A percentile compares a stretch with the other conserved stretches of the same genome.
Evolutionary conservation across 306 rosid genomes (phyloP).

Genomic region (Dryas drummondii): DNA sequence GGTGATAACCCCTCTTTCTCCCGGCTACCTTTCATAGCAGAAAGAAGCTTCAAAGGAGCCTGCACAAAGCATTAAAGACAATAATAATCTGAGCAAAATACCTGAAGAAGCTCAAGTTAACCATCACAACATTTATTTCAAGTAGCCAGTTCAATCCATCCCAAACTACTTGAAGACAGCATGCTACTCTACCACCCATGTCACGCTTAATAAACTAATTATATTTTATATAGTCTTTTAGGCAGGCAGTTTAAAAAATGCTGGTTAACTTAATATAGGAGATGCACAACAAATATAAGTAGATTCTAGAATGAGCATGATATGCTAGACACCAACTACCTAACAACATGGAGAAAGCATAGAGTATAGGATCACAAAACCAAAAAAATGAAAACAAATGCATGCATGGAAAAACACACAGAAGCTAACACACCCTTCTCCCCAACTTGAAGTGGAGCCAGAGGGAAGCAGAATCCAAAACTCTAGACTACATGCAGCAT

Average conservation of each 20-base stretch:
- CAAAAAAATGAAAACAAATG: background rate
- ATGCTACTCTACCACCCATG: background rate
- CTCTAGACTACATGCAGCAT: background rate
- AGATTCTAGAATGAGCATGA: background rate
- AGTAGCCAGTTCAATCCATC: background rate
- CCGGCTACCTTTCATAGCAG: conserved; percentile 87
- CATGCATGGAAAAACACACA: background rate
- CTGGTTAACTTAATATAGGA: background rate
- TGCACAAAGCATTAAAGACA: conserved; percentile 22
- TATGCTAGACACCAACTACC: background rate
- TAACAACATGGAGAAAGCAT: background rate
- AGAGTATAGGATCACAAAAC: background rate
- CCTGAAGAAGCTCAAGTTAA: background rate
- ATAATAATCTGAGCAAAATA: background rate
- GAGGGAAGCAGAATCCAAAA: background rate
- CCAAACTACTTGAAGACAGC: background rate
- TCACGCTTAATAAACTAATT: background rate
- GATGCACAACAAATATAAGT: background rate
- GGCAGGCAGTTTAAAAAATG: background rate
- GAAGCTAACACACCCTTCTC: background rate
- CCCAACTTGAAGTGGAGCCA: background rate
- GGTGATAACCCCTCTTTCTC: conserved; percentile 40
- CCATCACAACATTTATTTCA: conserved; percentile 5
- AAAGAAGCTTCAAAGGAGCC: conserved; percentile 60
- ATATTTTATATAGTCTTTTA: background rate